Percentiles rank a stretch among this genome's conserved stretches.
Evolutionary conservation across 2,329 filamentous ascomycete genomes (phyloP).

Genomic region (Alternaria angustiovoidea): DNA sequence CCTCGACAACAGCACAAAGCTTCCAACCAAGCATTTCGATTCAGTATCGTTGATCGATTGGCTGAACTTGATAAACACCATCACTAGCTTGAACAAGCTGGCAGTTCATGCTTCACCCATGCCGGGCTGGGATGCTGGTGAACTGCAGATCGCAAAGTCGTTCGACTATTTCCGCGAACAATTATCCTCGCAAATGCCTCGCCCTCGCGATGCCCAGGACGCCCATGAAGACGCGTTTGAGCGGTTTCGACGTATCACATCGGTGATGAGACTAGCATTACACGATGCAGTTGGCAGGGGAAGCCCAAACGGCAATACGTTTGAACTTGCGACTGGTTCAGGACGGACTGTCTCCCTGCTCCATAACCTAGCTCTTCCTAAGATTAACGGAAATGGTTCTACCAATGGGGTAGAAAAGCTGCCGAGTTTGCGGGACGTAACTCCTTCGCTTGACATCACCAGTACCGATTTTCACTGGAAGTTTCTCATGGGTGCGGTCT

Average conservation of each 20-base stretch:
- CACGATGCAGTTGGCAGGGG: slow-evolving; percentile 28
- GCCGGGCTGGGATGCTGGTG: slow-evolving; percentile 44
- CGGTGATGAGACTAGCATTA: slow-evolving; percentile 41
- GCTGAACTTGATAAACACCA: slow-evolving; percentile 40
- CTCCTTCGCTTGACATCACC: slow-evolving; percentile 40
- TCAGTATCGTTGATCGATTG: slow-evolving; percentile 44
- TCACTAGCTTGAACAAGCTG: slow-evolving; percentile 43
- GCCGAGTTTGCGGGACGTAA: slow-evolving; percentile 40
- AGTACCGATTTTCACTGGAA: slow-evolving; percentile 46
- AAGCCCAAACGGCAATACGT: slow-evolving; percentile 44
- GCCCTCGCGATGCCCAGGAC: slow-evolving; percentile 31
- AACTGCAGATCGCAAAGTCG: slow-evolving; percentile 42
- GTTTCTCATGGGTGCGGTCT: slow-evolving; percentile 44
- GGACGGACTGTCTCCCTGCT: slow-evolving; percentile 44
- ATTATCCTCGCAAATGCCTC: slow-evolving; percentile 43
- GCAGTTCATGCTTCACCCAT: slow-evolving; percentile 40
- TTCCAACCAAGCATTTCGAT: slow-evolving; percentile 38
- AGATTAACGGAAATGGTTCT: slow-evolving; percentile 33
- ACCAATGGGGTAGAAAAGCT: slow-evolving; percentile 35
- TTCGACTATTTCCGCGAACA: slow-evolving; percentile 47
- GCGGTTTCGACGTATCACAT: slow-evolving; percentile 46
- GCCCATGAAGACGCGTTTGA: slow-evolving; percentile 43
- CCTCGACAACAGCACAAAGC: slow-evolving; percentile 42
- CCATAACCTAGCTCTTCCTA: slow-evolving; percentile 43
- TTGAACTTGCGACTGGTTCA: slow-evolving; percentile 46